phyloP scores from a whole-genome alignment of 768 basidiomycete species.

The Kwoniella botswanensis region DNA sequence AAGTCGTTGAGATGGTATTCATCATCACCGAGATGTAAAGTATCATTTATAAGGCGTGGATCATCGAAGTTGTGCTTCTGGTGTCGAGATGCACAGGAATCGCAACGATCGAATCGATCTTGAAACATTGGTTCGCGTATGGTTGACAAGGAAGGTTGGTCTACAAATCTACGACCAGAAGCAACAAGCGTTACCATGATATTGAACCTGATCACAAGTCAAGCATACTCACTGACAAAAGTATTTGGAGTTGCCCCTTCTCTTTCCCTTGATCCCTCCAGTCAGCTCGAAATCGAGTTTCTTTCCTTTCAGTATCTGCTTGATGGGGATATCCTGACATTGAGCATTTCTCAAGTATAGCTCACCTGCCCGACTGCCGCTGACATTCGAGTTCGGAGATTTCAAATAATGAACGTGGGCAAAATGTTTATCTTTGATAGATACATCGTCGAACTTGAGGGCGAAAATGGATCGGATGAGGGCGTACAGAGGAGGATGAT shows the following conservation, averaged over 20 bases:
- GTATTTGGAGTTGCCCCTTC: background rate
- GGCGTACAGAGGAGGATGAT: background rate
- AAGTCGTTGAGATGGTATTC: slow-evolving; percentile 23
- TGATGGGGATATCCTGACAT: slow-evolving; percentile 22
- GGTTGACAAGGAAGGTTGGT: background rate
- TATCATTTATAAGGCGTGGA: background rate
- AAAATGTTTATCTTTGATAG: background rate
- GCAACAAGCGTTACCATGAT: too few species aligned
- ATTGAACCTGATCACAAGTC: too few species aligned
- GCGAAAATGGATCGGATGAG: slow-evolving; percentile 22
- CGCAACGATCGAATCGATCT: slow-evolving; percentile 11
- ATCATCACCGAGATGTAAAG: background rate
- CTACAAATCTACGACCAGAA: slow-evolving; percentile 7
- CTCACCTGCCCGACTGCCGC: background rate
- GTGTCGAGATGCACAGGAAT: slow-evolving; percentile 14
- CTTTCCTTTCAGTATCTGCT: background rate
- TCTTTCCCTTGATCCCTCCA: background rate
- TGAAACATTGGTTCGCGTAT: slow-evolving; percentile 1
- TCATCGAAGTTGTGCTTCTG: slow-evolving; percentile 1
- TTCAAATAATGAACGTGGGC: slow-evolving; percentile 27
- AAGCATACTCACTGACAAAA: slow-evolving; percentile 18
- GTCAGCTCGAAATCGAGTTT: slow-evolving; percentile 21
- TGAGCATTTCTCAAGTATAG: slow-evolving; percentile 28
- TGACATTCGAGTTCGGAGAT: background rate
- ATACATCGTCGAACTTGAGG: background rate